Evolutionary conservation across 176 grass and related monocot species (phyloP).

Genomic region (Themeda triandra): DNA sequence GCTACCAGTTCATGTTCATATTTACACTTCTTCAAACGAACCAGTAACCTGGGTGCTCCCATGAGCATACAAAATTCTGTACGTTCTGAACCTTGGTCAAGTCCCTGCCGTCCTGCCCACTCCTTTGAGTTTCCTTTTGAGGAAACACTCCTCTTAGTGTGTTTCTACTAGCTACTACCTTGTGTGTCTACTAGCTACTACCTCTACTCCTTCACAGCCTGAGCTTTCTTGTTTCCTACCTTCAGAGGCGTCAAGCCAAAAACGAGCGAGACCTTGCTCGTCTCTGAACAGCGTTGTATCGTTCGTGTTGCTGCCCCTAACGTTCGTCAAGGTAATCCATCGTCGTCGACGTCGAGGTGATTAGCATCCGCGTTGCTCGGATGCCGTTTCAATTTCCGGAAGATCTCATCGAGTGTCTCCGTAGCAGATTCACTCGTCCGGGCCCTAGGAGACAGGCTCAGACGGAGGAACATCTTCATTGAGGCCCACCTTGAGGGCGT

Average conservation of each 20-base stretch:
- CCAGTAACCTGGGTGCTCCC: background rate
- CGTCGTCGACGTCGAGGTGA: constrained; percentile 36
- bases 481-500: constrained; percentile 57
- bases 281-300: background rate
- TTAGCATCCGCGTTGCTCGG: constrained; percentile 37
- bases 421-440: constrained; percentile 26
- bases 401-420: constrained; percentile 77
- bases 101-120: constrained; percentile 18
- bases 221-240: background rate
- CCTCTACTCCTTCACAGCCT: background rate
- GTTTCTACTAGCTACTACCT: too few species aligned
- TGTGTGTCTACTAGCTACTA: constrained; percentile 2
- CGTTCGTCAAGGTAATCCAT: constrained; percentile 35
- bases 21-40: background rate
- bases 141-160: too few species aligned
- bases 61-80: background rate
- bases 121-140: too few species aligned
- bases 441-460: constrained; percentile 28
- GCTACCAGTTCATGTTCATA: background rate
- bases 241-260: constrained; percentile 1
- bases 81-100: background rate
- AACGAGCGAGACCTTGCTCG: background rate
- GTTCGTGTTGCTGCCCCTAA: constrained; percentile 7
- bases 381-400: constrained; percentile 58
- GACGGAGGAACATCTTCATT: constrained; percentile 60